Evolutionary conservation across 1,284 basidiomycete genomes (phyloP), one percentile per base, ranked within the genome.

Genomic region (Phylloboletellus chloephorus): DNA sequence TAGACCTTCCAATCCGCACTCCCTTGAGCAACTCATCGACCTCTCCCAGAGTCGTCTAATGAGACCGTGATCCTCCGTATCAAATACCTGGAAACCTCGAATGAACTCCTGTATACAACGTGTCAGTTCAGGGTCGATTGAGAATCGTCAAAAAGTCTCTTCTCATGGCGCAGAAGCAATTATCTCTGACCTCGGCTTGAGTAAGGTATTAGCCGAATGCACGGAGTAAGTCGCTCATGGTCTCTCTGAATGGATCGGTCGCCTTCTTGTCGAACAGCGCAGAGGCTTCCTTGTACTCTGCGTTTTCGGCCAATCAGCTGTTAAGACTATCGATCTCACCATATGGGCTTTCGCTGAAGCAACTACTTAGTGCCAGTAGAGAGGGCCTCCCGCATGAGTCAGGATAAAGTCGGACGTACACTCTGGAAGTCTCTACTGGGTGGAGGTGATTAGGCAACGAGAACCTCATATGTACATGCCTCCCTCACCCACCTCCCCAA

Each of bases 11-110:
- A 50, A 92, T 78, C 65, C 88, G 85, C 11, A 90, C 85, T 41
- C 91, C 91, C 68, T 96, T 96, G 54, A 98, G 73, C 51, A 98
- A 72, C 69, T 98, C 93, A 63, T 98, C 93, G 9, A 97, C 93
- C 68, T 98, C 94, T 53, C 93, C 90, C 60, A 97, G 92, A 20
- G 82, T 71, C 83, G 97, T 89, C 74, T 96, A 57, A 96, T 96
- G 67, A 85, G 90, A 1, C 93, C 93, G 56, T 94, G 94, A 25
- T 88, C 90, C 53, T 94, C 91, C 69, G 95, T 96, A 70, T 97
- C 94, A 56, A 98, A 97, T 10, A 97, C 93, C 61, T 96, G 92
- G 78, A 98, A 98, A 7, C 93, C 94, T 49, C 94, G 89, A 60
- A 95, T 91, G 70, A 97, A 98, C 63, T 98, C 94, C 74, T 97